Base-by-base conservation (phyloP, 2,329 filamentous ascomycete species). In the Pyrenochaeta sp. region DNA sequence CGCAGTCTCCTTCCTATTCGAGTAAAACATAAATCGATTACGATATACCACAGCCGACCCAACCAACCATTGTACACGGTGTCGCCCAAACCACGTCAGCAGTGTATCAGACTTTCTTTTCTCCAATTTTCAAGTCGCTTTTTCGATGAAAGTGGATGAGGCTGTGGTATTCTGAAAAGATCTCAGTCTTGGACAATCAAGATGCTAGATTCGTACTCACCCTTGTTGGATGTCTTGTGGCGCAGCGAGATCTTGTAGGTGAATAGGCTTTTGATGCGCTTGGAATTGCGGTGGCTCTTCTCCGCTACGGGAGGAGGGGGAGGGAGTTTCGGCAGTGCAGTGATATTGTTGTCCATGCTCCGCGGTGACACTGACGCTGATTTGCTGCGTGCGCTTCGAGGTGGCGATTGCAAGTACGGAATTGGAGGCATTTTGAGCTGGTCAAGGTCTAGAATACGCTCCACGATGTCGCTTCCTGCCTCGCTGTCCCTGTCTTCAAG, bases 321-420 rank as follows among this genome's bases (percentile, higher is more conserved):
- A 6, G 39, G 10, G 27, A 50, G 27, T 17, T 39, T 41, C 1
- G 61, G 54, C n/a, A 57, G 43, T 8, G 53, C 50, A 1, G 61
- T 58, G 3, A 58, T 41, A 7, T 53, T 52, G 13, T 55, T 53
- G 1, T 51, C 48, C 14, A 46, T 44, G 4, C 41, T 41, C 7
- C 42, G 13, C 7, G 35, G 17, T 7, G 49, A 40, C 7, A 35
- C 17, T 7, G 49, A 40, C 9, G 51, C 54, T 19, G 41, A 20
- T 17, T 46, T 58, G 10, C 43, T 52, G 6, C 41, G 45, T 11
- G 34, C 8, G 17, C 38, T 52, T 17, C 32, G 39, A 1, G 62
- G 65, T 11, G 64, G 51, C 3, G 63, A 53, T 21, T 60, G 58
- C 0, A 68, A 53, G 3, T 53, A 31, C 15, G 63, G 59, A 2